phyloP scores from a whole-genome alignment of 225 moss, liverwort and hornwort species.

The Rhytidiadelphus loreus region DNA sequence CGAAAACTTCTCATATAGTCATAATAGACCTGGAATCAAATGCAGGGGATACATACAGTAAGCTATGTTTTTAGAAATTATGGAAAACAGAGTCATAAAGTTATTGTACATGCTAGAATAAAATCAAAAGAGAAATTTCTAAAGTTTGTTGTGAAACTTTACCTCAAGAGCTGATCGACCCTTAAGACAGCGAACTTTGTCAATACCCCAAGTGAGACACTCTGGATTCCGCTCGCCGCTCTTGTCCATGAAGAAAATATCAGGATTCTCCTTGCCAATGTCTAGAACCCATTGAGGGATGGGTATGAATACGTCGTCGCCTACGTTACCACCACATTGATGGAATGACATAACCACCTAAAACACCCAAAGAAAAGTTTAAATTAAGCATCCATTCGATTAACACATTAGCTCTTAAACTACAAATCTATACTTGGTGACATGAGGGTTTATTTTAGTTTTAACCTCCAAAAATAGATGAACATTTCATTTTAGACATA shows the following conservation, averaged over 20 bases:
- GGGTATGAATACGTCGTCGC: conserved; percentile 49
- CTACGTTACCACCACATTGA: conserved; percentile 70
- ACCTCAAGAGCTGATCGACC: conserved; percentile 67
- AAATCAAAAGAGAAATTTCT: not conserved
- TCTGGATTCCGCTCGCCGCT: conserved; percentile 51
- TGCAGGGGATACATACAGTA: not conserved
- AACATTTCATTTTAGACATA: not conserved
- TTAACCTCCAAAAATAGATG: not conserved
- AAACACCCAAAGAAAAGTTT: not conserved
- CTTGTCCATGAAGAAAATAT: conserved; percentile 65
- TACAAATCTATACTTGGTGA: not conserved
- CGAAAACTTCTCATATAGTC: conserved; percentile 79
- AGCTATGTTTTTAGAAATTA: not conserved
- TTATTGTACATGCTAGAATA: not conserved
- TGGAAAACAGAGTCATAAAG: not conserved
- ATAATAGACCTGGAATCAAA: conserved; percentile 62
- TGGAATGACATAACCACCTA: conserved; percentile 99
- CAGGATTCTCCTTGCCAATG: conserved; percentile 62
- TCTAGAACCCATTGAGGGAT: conserved; percentile 70
- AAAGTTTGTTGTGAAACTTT: not conserved
- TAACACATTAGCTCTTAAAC: not conserved
- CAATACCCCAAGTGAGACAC: conserved; percentile 66
- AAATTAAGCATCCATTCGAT: not conserved
- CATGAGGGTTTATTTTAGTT: not conserved
- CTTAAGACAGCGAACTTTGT: conserved; percentile 42